Base-by-base conservation (phyloP, 2,329 filamentous ascomycete genomes). In the Teratosphaeria viscida region DNA sequence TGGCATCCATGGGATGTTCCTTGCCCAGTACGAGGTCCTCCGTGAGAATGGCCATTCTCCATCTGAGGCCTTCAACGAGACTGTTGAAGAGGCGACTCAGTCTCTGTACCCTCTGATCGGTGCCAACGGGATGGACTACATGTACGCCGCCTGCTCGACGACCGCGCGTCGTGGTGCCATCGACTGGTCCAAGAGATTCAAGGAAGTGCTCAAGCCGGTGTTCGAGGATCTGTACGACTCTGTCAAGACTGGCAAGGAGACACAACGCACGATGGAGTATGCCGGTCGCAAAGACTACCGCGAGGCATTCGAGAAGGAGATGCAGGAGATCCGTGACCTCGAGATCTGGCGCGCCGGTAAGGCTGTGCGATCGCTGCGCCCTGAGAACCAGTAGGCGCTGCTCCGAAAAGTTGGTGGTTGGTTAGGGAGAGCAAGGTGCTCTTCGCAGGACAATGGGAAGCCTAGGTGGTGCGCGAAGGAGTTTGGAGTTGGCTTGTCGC, bases 1-100 rank as follows among this genome's bases (percentile, higher is more conserved):
- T 72, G 94, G 94, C 79, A 99, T 99, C 80, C 94, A 99, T 85
- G 94, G 94, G 77, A 99, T 99, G 94, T 99, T 99, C 89, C 90
- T 99, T 70, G 94, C 94, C 64, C 94, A 99, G 83, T 99, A 99
- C 85, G 94, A 99, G 85, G 94, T 99, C 69, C 92, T 99, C 79
- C 92, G 94, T 75, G 94, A 99, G 87, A 88, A 89, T 70, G 94
- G 94, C 79, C 94, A 99, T 87, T 89, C 84, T 79, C 94, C 94
- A 76, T 92, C 88, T 71, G 94, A 99, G 82, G 94, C 94, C 68
- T 99, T 99, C 88, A 99, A 99, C 86, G 94, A 99, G 90, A 99
- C 94, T 68, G 94, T 99, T 69, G 94, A 99, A 85, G 94, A 99
- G 85, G 94, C 94, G 67, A 99, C 94, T 57, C 94, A 99, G 85